Evolutionary conservation across 208 protist species (phyloP).

Genomic region (Borovskyia barvae): DNA sequence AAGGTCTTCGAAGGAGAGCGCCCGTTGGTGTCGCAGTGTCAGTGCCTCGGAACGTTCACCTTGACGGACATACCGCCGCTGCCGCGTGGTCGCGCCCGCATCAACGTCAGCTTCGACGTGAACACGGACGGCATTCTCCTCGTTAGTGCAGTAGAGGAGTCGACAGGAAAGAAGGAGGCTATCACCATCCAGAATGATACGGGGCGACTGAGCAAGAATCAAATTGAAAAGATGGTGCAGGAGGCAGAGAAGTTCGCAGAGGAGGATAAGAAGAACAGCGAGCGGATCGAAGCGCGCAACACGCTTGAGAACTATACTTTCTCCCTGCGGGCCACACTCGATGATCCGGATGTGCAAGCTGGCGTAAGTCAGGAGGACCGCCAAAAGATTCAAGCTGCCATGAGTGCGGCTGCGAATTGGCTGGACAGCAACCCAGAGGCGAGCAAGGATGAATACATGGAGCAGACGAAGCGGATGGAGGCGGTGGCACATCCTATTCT

Average conservation of each 20-base stretch:
- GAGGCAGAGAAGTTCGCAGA: conserved; percentile 94
- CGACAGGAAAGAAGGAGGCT: conserved; percentile 79
- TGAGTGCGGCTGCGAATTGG: conserved; percentile 51
- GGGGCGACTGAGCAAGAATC: conserved; percentile 93
- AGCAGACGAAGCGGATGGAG: conserved; percentile 91
- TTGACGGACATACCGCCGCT: conserved; percentile 82
- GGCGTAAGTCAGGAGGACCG: conserved; percentile 41
- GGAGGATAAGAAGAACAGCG: conserved; percentile 85
- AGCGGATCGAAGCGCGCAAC: conserved; percentile 93
- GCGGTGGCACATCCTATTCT: conserved; percentile 92
- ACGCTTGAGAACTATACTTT: conserved; percentile 88
- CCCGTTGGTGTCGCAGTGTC: conserved; percentile 89
- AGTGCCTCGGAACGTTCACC: conserved; percentile 94
- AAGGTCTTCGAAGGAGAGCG: conserved; percentile 95
- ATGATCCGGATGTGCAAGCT: conserved; percentile 53
- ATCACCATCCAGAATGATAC: conserved; percentile 97
- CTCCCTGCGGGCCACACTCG: conserved; percentile 65
- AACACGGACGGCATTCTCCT: conserved; percentile 98
- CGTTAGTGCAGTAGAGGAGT: conserved; percentile 94
- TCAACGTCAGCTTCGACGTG: conserved; percentile 99
- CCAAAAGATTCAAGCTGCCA: conserved; percentile 49
- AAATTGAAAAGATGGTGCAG: conserved; percentile 95
- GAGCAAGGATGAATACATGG: conserved; percentile 93
- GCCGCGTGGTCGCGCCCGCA: conserved; percentile 94
- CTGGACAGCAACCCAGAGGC: conserved; percentile 60